Conservation (phyloP, 2,329 filamentous ascomycete genomes). For the Colletotrichum siamense region DNA sequence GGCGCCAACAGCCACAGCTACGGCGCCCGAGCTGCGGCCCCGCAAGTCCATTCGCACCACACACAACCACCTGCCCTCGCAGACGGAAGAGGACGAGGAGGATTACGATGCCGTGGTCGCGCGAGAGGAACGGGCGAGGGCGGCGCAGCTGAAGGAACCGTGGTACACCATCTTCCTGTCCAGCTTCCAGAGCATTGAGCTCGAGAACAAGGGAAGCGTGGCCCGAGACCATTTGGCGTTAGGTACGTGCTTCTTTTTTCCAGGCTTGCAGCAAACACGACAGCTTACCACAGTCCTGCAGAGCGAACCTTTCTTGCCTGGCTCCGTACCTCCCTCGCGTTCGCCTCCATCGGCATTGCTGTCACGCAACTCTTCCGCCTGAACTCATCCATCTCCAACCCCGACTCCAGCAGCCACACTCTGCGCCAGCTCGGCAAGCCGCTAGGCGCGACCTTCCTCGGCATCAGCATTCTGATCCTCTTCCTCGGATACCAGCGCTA, state of each 20-base stretch:
- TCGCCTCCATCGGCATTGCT: conserved; percentile 82
- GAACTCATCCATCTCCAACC: conserved; percentile 65
- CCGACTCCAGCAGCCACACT: conserved; percentile 38
- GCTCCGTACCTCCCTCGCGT: conserved; percentile 82
- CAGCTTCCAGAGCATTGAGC: conserved; percentile 68
- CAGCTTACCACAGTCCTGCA: conserved; percentile 35
- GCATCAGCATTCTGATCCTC: conserved; percentile 76
- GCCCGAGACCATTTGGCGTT: conserved; percentile 83
- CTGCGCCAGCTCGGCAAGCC: conserved; percentile 74
- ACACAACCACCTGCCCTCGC: conserved; percentile 20
- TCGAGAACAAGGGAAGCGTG: conserved; percentile 87
- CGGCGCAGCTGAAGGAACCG: conserved; percentile 32
- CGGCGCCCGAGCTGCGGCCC: conserved; percentile 15
- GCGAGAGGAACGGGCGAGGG: conserved; percentile 10
- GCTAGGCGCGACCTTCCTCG: conserved; percentile 78
- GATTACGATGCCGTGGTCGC: conserved; percentile 25
- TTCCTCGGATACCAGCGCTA: conserved; percentile 81
- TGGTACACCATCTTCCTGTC: conserved; percentile 59
- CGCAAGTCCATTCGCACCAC: conserved; percentile 4
- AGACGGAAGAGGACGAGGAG: conserved; percentile 25
- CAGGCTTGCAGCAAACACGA: neutral
- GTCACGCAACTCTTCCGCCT: conserved; percentile 86
- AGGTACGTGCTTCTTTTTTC: conserved; percentile 51
- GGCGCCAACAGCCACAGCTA: neutral
- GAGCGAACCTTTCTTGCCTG: conserved; percentile 87